These are phyloP conservation scores for Iberis pinnata DNA, from an alignment of 345 rosid genomes.

Conservation along the genomic window DNA sequence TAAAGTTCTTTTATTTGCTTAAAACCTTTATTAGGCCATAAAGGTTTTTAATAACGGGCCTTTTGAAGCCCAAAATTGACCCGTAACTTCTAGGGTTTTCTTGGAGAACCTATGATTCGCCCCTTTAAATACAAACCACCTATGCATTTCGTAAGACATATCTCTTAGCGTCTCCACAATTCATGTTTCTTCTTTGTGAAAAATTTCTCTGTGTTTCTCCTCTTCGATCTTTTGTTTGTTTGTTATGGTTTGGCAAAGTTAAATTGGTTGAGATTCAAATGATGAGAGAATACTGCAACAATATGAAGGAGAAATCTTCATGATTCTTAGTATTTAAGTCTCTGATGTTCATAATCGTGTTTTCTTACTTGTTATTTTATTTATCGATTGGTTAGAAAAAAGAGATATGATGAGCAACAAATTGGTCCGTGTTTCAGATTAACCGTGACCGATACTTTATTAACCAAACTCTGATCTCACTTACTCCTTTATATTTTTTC, in stretches of 20 bases:
- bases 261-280: conserved; percentile 10
- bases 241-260: no score
- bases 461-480: conserved; percentile 35
- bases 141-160: no score
- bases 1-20: no score
- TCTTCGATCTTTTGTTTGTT: not conserved
- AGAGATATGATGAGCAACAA: conserved; percentile 29
- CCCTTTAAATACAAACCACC: no score
- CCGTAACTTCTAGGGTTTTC: no score
- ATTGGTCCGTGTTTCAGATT: conserved; percentile 37
- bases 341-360: conserved; percentile 22
- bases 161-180: no score
- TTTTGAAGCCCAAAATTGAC: no score
- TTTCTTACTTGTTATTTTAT: not conserved
- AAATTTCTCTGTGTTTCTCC: no score
- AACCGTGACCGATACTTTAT: conserved; percentile 24
- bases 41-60: no score
- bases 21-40: not conserved
- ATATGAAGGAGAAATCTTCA: conserved; percentile 28
- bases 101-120: no score
- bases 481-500: not conserved
- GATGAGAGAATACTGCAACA: conserved; percentile 34
- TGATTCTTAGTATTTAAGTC: conserved; percentile 34
- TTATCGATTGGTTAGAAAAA: no score
- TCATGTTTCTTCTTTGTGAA: not conserved